Evolutionary conservation across 73 alveolate species (phyloP).

Genomic region (Paramecium primaurelia): DNA sequence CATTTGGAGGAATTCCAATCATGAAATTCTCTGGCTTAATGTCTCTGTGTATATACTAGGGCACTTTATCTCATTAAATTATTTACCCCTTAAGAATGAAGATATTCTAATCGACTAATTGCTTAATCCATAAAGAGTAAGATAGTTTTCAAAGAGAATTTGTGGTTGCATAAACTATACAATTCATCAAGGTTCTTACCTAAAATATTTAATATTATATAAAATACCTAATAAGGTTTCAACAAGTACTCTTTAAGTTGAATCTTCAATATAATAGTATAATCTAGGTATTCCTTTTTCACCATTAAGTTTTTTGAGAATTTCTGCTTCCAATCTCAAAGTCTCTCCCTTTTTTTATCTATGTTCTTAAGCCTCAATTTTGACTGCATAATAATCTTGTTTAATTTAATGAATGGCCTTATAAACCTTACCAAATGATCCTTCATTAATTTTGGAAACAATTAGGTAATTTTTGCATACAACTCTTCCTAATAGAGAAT

Average conservation of each 20-base stretch:
- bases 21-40: conserved; percentile 78
- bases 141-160: conserved; percentile 81
- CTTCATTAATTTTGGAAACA: background rate
- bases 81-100: conserved; percentile 63
- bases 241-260: conserved; percentile 79
- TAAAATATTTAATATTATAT: background rate
- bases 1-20: conserved; percentile 71
- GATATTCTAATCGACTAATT: conserved; percentile 79
- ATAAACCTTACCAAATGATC: conserved; percentile 34
- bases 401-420: conserved; percentile 19
- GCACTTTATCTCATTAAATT: background rate
- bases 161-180: conserved; percentile 71
- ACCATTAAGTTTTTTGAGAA: conserved; percentile 20
- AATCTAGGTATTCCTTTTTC: conserved; percentile 30
- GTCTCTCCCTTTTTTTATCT: conserved; percentile 16
- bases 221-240: conserved; percentile 71
- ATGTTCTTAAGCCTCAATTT: background rate
- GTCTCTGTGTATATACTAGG: conserved; percentile 73
- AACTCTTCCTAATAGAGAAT: background rate
- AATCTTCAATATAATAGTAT: conserved; percentile 60
- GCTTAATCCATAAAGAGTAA: conserved; percentile 85
- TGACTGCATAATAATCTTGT: conserved; percentile 37
- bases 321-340: conserved; percentile 15
- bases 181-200: conserved; percentile 92
- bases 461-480: conserved; percentile 15